Conservation (phyloP, 495 filamentous ascomycete genomes). For the Trypethelium eluteriae region DNA sequence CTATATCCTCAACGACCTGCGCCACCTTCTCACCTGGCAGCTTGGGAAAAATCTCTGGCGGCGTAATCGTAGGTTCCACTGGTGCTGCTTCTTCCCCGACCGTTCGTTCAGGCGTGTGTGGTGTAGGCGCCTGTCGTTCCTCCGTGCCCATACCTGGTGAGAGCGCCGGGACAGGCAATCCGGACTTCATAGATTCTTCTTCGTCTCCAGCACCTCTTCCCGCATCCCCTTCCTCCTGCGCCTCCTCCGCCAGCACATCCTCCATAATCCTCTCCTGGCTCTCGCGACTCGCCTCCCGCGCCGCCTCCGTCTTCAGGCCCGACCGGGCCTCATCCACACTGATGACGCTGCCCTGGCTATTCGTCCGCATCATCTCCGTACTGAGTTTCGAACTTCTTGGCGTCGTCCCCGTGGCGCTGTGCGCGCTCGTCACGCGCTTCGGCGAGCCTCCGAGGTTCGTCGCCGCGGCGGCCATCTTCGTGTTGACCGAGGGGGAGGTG, state of each 20-base stretch:
- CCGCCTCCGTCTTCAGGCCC: background rate
- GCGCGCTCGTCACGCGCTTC: slow-evolving; percentile 31
- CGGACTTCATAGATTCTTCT: background rate
- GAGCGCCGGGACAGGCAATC: slow-evolving; percentile 21
- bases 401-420: background rate
- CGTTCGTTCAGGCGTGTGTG: slow-evolving; percentile 19
- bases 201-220: too few species aligned
- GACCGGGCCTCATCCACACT: slow-evolving; percentile 27
- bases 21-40: slow-evolving; percentile 30
- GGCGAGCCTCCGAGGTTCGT: slow-evolving; percentile 15
- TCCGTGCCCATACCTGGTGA: too few species aligned
- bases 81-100: slow-evolving; percentile 15
- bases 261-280: background rate
- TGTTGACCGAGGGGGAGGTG: background rate
- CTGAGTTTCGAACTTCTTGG: slow-evolving; percentile 66
- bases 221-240: slow-evolving; percentile 23
- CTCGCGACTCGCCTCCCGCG: background rate
- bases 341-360: slow-evolving; percentile 79
- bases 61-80: slow-evolving; percentile 33
- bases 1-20: slow-evolving; percentile 36
- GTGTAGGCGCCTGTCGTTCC: background rate
- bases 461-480: slow-evolving; percentile 24
- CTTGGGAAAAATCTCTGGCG: slow-evolving; percentile 39
- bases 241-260: slow-evolving; percentile 26
- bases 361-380: slow-evolving; percentile 92